Evolutionary conservation across 2,329 filamentous ascomycete genomes (phyloP).

Genomic region (Ophiostoma sp.): DNA sequence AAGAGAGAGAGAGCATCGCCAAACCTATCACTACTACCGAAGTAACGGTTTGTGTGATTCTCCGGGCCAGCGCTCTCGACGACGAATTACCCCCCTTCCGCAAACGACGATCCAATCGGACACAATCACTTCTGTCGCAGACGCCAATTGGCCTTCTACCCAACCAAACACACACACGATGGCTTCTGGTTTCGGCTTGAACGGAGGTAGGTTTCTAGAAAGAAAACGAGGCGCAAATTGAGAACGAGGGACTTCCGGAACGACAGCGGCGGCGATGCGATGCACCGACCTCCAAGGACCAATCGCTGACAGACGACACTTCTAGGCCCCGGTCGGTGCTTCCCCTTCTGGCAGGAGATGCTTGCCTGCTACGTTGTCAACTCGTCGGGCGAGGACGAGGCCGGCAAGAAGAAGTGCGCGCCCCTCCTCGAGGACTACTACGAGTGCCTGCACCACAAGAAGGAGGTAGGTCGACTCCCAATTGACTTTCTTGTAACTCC

Average conservation of each 20-base stretch:
- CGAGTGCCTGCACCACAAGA: conserved; percentile 97
- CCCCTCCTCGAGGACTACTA: conserved; percentile 94
- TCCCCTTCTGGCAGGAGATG: conserved; percentile 99
- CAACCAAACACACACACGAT: conserved; percentile 45
- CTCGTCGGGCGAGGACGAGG: conserved; percentile 72
- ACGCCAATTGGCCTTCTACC: background rate
- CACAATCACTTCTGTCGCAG: background rate
- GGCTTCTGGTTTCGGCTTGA: conserved; percentile 81
- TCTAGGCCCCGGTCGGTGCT: conserved; percentile 74
- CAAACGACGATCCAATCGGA: background rate
- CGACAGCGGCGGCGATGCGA: background rate
- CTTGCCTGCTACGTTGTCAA: conserved; percentile 98
- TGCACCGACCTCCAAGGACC: background rate
- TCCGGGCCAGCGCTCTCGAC: conserved; percentile 9
- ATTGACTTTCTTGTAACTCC: background rate
- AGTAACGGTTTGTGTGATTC: background rate
- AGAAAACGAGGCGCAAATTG: background rate
- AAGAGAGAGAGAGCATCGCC: conserved; percentile 11
- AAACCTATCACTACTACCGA: conserved; percentile 5
- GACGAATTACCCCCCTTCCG: background rate
- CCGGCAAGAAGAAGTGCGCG: conserved; percentile 83
- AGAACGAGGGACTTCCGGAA: background rate
- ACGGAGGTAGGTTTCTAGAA: conserved; percentile 63
- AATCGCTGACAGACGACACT: conserved; percentile 20
- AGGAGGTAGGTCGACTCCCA: conserved; percentile 68